These are phyloP conservation scores for Chlorophyllum brunneum DNA, from an alignment of 768 basidiomycete genomes.

Conservation along the genomic window DNA sequence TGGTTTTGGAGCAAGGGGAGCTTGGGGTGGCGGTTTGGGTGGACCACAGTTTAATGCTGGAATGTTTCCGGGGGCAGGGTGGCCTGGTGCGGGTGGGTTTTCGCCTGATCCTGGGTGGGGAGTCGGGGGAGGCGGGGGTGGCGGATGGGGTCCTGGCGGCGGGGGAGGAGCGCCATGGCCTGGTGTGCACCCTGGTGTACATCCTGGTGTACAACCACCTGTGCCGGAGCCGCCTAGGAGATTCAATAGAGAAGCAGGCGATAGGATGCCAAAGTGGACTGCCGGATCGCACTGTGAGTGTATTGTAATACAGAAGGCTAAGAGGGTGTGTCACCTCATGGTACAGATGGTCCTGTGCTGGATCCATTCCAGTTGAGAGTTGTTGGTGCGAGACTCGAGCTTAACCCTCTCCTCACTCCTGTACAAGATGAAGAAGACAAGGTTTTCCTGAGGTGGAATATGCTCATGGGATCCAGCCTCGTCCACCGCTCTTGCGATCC, in stretches of 20 bases:
- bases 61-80: too few relatives aligned
- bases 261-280: constrained; percentile 8
- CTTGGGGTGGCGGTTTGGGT: not conserved
- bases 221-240: not conserved
- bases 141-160: not conserved
- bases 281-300: constrained; percentile 13
- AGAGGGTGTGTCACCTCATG: not conserved
- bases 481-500: constrained; percentile 63
- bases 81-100: not conserved
- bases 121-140: not conserved
- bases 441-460: constrained; percentile 67
- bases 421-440: constrained; percentile 35
- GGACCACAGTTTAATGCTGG: too few relatives aligned
- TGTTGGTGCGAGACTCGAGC: constrained; percentile 39
- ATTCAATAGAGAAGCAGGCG: constrained; percentile 1
- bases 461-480: constrained; percentile 60
- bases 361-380: constrained; percentile 52
- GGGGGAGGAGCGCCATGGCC: not conserved
- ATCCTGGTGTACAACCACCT: not conserved
- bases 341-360: constrained; percentile 50
- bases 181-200: not conserved
- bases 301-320: not conserved
- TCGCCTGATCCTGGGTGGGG: constrained; percentile 1
- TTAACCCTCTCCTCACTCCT: constrained; percentile 64
- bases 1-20: constrained; percentile 3